Base-by-base conservation (phyloP, 805 yeast genomes). In the Ogataea nitratoaversa region DNA sequence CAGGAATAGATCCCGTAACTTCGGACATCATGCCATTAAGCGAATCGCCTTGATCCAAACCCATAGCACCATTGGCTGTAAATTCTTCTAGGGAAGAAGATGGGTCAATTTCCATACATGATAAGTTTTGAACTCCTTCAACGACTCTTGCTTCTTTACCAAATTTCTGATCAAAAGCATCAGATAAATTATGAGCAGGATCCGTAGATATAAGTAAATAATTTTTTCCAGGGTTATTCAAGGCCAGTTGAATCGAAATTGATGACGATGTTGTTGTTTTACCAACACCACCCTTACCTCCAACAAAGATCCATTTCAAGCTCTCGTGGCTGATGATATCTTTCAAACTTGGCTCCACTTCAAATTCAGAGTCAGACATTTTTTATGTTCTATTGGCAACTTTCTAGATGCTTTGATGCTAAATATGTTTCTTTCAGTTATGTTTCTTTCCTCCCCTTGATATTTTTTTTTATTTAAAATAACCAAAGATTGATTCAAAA, bases 271-370 rank as follows among this genome's bases (percentile, higher is more conserved):
- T 86, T 19, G 99, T 93, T 48, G 99, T 93, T 63, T 93, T 93
- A 56, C 99, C 99, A 22, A 93, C 99, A 66, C 99, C 99, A 63
- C 99, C 99, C 71, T 93, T 93, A 53, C 99, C 99, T 50, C 99
- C 99, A 32, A 91, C 98, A 57, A 93, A 93, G 48, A 93, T 83
- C 99, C 99, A 93, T 59, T 85, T 86, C 58, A 93, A 76, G 11
- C 84, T 65, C 20, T 83, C 86, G 46, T 76, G 80, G 22, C 66
- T 50, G 38, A 84, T 68, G 39, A 85, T 67, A 14, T 85, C 80
- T 52, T 78, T 77, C 49, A 85, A 71, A 31, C 83, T 80, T 47
- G 91, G 88, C 49, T 83, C 91, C 28, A 79, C 74, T 47, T 74
- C 76, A 43, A 79, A 72, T 47, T 81, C 86, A 32, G 54, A 72